Evolutionary conservation across 306 rosid genomes (phyloP).

Genomic region (Aeschynomene evenia): DNA sequence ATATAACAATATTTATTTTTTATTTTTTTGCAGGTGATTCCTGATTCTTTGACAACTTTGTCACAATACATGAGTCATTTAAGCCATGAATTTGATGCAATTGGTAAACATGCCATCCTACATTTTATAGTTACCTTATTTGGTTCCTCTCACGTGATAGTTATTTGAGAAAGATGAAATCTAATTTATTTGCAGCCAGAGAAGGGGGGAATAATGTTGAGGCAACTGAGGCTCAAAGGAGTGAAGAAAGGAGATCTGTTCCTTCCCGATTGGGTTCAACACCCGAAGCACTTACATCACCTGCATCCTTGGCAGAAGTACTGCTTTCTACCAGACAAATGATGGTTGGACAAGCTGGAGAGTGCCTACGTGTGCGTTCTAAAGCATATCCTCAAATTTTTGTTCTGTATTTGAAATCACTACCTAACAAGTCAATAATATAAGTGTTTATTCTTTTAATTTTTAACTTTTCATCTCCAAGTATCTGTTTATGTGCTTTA

Average conservation of each 20-base stretch:
- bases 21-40: constrained; percentile 70
- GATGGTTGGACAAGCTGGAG: constrained; percentile 69
- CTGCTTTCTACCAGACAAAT: constrained; percentile 72
- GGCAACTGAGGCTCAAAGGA: constrained; percentile 39
- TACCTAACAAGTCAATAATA: neutral
- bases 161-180: constrained; percentile 34
- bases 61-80: constrained; percentile 66
- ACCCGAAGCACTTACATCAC: constrained; percentile 63
- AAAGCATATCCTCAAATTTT: constrained; percentile 23
- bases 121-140: constrained; percentile 18
- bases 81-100: constrained; percentile 63
- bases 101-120: constrained; percentile 57
- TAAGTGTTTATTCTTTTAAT: constrained; percentile 6
- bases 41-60: constrained; percentile 89
- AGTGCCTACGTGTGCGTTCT: constrained; percentile 69
- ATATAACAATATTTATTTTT: constrained; percentile 15
- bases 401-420: constrained; percentile 22
- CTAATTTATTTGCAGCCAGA: constrained; percentile 55
- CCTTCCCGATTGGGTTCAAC: constrained; percentile 44
- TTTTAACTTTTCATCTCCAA: constrained; percentile 7
- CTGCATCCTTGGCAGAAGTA: constrained; percentile 87
- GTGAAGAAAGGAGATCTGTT: constrained; percentile 49
- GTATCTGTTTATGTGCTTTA: constrained; percentile 17
- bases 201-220: constrained; percentile 55
- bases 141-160: constrained; percentile 17